Conservation (phyloP, 495 filamentous ascomycete genomes). For the Xanthoparmelia taractica region DNA sequence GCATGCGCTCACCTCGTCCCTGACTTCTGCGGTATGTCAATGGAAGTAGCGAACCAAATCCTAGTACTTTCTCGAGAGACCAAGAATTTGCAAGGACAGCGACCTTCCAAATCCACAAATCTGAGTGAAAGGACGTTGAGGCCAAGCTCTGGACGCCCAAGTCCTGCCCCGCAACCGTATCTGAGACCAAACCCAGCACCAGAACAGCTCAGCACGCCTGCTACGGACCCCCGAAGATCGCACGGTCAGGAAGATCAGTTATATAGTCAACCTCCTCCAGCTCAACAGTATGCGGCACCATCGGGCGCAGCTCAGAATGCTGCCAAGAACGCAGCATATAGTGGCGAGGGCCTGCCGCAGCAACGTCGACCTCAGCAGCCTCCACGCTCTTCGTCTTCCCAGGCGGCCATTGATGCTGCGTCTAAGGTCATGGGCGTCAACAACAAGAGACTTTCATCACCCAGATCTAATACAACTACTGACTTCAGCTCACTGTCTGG, state of each 20-base stretch:
- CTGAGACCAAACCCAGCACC: constrained; percentile 33
- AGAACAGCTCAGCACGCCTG: constrained; percentile 36
- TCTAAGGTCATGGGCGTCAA: constrained; percentile 36
- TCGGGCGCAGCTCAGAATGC: constrained; percentile 35
- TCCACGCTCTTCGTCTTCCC: constrained; percentile 39
- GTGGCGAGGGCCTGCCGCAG: constrained; percentile 24
- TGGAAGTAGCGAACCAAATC: constrained; percentile 94
- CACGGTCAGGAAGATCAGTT: constrained; percentile 38
- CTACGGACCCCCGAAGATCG: constrained; percentile 42
- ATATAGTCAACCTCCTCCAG: constrained; percentile 34
- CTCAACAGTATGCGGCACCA: constrained; percentile 28
- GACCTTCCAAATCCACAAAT: constrained; percentile 19
- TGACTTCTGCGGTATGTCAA: constrained; percentile 99
- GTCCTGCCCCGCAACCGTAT: constrained; percentile 40
- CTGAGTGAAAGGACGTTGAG: constrained; percentile 51
- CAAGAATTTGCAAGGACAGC: constrained; percentile 40
- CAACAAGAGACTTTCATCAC: constrained; percentile 33
- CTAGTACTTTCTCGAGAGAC: constrained; percentile 55
- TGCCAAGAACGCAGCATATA: constrained; percentile 38
- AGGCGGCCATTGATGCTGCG: constrained; percentile 41
- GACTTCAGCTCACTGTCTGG: constrained; percentile 35
- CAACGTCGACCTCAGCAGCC: constrained; percentile 36
- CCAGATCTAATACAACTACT: constrained; percentile 21
- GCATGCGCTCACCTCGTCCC: constrained; percentile 92
- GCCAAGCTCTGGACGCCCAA: constrained; percentile 38